Base-by-base conservation (phyloP, 768 basidiomycete genomes). In the Auriscalpium orientale region DNA sequence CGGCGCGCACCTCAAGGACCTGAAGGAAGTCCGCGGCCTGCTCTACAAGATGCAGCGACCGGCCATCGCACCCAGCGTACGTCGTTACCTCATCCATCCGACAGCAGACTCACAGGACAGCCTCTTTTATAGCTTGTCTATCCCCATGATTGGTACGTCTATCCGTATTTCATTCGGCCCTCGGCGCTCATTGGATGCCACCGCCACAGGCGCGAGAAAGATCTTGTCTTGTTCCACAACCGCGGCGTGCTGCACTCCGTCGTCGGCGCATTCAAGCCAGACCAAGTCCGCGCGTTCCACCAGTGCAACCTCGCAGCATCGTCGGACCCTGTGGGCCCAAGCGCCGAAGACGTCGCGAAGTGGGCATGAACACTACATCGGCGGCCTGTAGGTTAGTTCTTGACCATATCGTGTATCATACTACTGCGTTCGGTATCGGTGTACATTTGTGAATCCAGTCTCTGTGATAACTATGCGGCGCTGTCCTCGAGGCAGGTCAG, bases 11-110 rank as follows among this genome's bases (percentile, higher is more conserved):
- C 64, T 97, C 64, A 87, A 74, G 20, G 83, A 94, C 65, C 75
- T 95, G 21, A 77, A 78, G 53, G 72, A 82, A 55, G 89, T 91
- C 15, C 79, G 94, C 5, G 81, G 77, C 8, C 66, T 94, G 22
- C 68, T 95, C 37, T 92, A 95, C 74, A 79, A 77, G 72, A 88
- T 95, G 80, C 92, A 95, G 68, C 73, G 92, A 11, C 93, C 94
- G 4, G 92, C 83, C 16, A 95, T 97, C 58, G 84, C 90, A 1
- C 93, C 93, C 15, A 67, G 71, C 55, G 86, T 87, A 58, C 64
- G 79, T 69, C 13, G 36, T 50, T 35, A 52, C 44, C 10, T n/a
- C 48, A 2, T 16, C 15, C 45, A 9, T 1, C 21, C 22, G 15
- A 49, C 22, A 16, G 15, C 38, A 50, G 3, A 22, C 1, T 11